A percentile compares a stretch with the other conserved stretches of the same genome.
These are phyloP conservation scores for Fusarium pseudograminearum DNA, from an alignment of 2,329 filamentous ascomycete species.

Conservation along the genomic window DNA sequence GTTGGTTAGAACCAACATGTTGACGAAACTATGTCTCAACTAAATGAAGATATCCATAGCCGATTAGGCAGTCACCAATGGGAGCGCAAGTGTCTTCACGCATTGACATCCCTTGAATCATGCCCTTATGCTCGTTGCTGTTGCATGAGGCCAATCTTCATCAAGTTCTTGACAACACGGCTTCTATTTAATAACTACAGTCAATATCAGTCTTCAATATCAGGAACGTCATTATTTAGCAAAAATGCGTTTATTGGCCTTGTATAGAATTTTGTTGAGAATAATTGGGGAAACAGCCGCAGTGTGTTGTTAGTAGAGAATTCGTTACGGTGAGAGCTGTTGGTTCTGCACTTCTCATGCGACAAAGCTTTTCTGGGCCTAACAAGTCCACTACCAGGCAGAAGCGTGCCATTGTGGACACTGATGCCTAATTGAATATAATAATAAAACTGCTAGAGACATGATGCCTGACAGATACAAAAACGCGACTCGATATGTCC, in stretches of 20 bases:
- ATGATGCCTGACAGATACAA: neutral
- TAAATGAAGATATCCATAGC: neutral
- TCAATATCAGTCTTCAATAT: too few relatives aligned
- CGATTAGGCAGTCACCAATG: neutral
- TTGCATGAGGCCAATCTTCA: neutral
- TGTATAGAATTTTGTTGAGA: too few relatives aligned
- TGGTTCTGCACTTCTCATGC: neutral
- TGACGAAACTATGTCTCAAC: neutral
- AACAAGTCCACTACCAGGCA: neutral
- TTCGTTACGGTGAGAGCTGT: neutral
- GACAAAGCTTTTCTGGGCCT: neutral
- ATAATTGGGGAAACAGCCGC: too few relatives aligned
- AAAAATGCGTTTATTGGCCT: neutral
- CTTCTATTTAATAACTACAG: neutral
- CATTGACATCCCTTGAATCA: neutral
- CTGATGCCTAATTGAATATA: neutral
- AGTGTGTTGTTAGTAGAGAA: neutral
- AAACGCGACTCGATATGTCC: neutral
- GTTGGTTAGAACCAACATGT: neutral
- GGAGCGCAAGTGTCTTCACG: accelerated
- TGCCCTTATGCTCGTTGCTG: neutral
- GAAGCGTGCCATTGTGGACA: neutral
- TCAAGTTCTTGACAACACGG: neutral
- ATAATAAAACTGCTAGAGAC: neutral
- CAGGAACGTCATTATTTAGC: neutral